A percentile compares a stretch with the other conserved stretches of the same genome.
Evolutionary conservation across 768 basidiomycete genomes (phyloP).

Genomic region (Sarcodon sp.): DNA sequence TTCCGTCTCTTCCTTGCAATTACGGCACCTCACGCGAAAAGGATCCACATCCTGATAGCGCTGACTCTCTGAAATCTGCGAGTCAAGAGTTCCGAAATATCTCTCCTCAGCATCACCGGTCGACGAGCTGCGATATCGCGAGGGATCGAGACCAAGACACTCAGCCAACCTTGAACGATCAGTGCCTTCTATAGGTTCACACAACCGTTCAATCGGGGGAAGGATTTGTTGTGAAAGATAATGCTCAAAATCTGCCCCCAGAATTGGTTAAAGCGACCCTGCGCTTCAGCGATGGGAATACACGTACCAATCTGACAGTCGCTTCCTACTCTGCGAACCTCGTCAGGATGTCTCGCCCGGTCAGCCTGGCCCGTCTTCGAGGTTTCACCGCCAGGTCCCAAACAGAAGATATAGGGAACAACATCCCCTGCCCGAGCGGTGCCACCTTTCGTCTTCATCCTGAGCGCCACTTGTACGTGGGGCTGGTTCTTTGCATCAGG

Average conservation of each 20-base stretch:
- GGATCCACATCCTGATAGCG: slow-evolving; percentile 70
- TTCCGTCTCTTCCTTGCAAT: slow-evolving; percentile 46
- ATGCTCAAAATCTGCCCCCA: slow-evolving; percentile 66
- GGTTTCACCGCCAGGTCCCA: slow-evolving; percentile 57
- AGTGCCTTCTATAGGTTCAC: slow-evolving; percentile 93
- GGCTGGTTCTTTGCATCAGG: slow-evolving; percentile 92
- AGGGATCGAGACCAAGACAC: slow-evolving; percentile 74
- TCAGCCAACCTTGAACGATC: slow-evolving; percentile 88
- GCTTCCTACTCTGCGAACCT: slow-evolving; percentile 56
- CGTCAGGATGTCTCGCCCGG: slow-evolving; percentile 87
- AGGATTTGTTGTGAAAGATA: slow-evolving; percentile 88
- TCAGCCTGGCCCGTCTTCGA: slow-evolving; percentile 78
- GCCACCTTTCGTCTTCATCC: slow-evolving; percentile 76
- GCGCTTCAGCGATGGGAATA: background rate
- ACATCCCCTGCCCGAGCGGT: slow-evolving; percentile 83
- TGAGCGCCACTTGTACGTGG: slow-evolving; percentile 91
- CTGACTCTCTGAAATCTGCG: slow-evolving; percentile 78
- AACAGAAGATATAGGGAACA: slow-evolving; percentile 90
- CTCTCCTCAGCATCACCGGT: slow-evolving; percentile 40
- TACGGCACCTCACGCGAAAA: slow-evolving; percentile 64
- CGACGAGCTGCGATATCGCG: slow-evolving; percentile 30
- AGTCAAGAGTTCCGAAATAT: slow-evolving; percentile 71
- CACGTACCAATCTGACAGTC: slow-evolving; percentile 62
- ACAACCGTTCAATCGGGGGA: slow-evolving; percentile 89
- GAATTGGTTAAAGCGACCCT: background rate